Evolutionary conservation across 1,284 basidiomycete genomes (phyloP).

Genomic region (Moesziomyces globuligerus): DNA sequence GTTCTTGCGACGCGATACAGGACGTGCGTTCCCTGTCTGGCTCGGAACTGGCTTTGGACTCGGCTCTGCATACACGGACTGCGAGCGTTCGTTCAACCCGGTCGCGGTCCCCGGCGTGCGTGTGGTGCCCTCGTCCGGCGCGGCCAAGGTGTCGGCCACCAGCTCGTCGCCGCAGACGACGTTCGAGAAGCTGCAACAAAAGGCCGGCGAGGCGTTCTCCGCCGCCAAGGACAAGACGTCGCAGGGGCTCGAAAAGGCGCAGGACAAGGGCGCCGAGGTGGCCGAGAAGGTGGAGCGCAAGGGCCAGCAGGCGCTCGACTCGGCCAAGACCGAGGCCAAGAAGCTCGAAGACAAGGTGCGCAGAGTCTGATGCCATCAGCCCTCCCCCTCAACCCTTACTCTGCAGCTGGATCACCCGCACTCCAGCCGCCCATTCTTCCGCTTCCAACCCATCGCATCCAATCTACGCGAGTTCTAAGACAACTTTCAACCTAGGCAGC

Average conservation of each 20-base stretch:
- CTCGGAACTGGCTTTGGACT: conserved; percentile 89
- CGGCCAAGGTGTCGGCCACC: conserved; percentile 57
- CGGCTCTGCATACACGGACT: conserved; percentile 87
- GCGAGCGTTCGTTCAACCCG: conserved; percentile 94
- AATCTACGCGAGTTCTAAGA: too few relatives aligned
- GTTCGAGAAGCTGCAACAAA: conserved; percentile 60
- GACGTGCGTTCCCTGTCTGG: conserved; percentile 95
- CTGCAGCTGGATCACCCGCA: not conserved
- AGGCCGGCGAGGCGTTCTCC: conserved; percentile 60
- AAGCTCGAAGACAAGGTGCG: conserved; percentile 61
- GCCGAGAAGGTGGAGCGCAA: conserved; percentile 42
- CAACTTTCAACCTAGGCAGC: too few relatives aligned
- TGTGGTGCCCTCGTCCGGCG: conserved; percentile 72
- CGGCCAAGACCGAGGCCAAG: conserved; percentile 50
- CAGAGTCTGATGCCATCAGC: conserved; percentile 46
- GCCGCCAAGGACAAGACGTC: conserved; percentile 51
- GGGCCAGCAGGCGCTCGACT: conserved; percentile 54
- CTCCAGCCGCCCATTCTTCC: not conserved
- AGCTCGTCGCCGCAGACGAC: conserved; percentile 45
- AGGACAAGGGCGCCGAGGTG: conserved; percentile 36
- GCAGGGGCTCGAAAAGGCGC: conserved; percentile 42
- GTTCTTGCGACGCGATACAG: conserved; percentile 69
- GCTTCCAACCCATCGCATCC: too few relatives aligned
- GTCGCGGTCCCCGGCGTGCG: conserved; percentile 89
- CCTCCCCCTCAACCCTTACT: not conserved